These are phyloP conservation scores for Sindora glabra DNA, from an alignment of 306 rosid species.

Conservation along the genomic window DNA sequence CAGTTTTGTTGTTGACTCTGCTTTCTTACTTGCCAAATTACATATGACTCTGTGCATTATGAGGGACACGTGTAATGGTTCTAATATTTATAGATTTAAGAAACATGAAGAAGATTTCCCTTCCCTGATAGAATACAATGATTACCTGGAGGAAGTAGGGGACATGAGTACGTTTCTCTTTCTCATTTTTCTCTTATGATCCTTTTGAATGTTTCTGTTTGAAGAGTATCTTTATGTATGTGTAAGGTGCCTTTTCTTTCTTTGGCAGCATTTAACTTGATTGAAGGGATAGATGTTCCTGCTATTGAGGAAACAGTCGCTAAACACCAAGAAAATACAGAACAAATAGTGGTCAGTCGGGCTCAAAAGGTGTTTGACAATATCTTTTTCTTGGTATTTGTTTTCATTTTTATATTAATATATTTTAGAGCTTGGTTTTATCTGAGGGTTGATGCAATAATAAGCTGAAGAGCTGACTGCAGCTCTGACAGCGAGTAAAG, in stretches of 20 bases:
- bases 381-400: neutral
- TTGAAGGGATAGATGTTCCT: conserved; percentile 45
- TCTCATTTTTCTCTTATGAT: neutral
- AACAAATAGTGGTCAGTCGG: conserved; percentile 48
- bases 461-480: conserved; percentile 63
- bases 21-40: no score
- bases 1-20: no score
- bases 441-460: neutral
- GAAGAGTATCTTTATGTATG: neutral
- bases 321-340: conserved; percentile 43
- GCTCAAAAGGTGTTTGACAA: conserved; percentile 39
- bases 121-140: conserved; percentile 46
- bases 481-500: conserved; percentile 51
- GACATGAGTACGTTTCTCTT: conserved; percentile 47
- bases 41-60: no score
- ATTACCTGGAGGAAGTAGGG: conserved; percentile 62
- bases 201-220: neutral
- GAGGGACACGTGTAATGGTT: no score
- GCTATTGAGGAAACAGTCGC: conserved; percentile 44
- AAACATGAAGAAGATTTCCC: conserved; percentile 50
- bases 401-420: neutral
- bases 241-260: neutral
- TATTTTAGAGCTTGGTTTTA: no score
- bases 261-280: conserved; percentile 33
- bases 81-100: conserved; percentile 30